These are phyloP conservation scores for Saccharomycopsis schoenii DNA, from an alignment of 805 yeast species.

Conservation along the genomic window DNA sequence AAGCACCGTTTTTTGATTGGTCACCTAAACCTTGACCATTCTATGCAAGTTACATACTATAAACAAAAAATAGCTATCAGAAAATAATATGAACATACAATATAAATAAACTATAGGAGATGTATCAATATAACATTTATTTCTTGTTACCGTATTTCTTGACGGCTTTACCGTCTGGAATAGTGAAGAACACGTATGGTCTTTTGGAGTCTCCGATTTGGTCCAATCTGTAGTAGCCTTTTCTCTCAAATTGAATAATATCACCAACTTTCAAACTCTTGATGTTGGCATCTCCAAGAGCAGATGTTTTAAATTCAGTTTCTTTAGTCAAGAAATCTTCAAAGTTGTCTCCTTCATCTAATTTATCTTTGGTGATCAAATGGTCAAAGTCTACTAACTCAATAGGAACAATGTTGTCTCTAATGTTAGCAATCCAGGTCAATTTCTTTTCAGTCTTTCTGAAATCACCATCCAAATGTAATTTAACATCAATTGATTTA, in stretches of 20 bases:
- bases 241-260: conserved; percentile 90
- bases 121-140: conserved; percentile 5
- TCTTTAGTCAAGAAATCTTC: conserved; percentile 84
- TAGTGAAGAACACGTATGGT: conserved; percentile 74
- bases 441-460: conserved; percentile 89
- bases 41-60: too few relatives aligned
- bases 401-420: conserved; percentile 51
- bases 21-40: too few relatives aligned
- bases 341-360: conserved; percentile 89
- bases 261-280: conserved; percentile 74
- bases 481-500: conserved; percentile 58
- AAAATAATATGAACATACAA: too few relatives aligned
- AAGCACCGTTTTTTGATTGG: too few relatives aligned
- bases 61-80: too few relatives aligned
- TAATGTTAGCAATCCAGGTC: conserved; percentile 87
- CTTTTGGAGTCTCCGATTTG: conserved; percentile 42
- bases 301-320: conserved; percentile 74
- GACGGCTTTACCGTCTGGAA: conserved; percentile 89
- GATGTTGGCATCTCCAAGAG: conserved; percentile 73
- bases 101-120: background rate
- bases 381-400: conserved; percentile 90
- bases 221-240: conserved; percentile 89
- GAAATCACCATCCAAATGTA: conserved; percentile 94
- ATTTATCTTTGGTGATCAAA: conserved; percentile 86
- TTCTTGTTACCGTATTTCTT: conserved; percentile 68